Base-by-base conservation (phyloP, 2,329 filamentous ascomycete species). In the Cladophialophora bantiana region DNA sequence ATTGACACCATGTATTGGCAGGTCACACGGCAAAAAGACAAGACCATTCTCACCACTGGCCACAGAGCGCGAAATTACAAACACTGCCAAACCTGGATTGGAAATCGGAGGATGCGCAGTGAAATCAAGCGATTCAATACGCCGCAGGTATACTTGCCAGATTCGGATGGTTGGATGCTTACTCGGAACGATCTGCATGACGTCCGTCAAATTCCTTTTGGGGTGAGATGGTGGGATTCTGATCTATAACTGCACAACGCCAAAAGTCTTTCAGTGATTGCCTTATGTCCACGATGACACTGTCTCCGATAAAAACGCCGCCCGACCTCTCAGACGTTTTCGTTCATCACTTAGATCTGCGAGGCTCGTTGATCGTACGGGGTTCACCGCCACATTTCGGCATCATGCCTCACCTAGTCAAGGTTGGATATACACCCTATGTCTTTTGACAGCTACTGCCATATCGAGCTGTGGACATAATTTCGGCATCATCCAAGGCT, bases 1-100 rank as follows among this genome's bases (percentile, higher is more conserved):
- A 64, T 68, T n/a, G 62, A 71, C 48, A 70, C 72, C 31, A 73
- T 72, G 70, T 68, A 63, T 35, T 74, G 72, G 72, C 59, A 68
- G 18, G 71, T 72, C 26, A 64, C 59, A 18, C 50, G 52, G n/a
- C 61, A 56, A 26, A 71, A 71, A 7, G 58, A 65, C n/a, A 68
- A 67, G 50, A 73, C 66, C 7, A 59, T 74, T 7, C 59, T 74
- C 45, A 72, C 65, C 12, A 72, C 71, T 10, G 67, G 67, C 55
- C 70, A 74, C 38, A 65, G 62, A 7, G 58, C 54, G 9, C 68
- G 66, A 59, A 69, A 70, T 35, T 73, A 74, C 60, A 59, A 71
- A 45, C 65, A 72, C 26, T 65, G 70, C 18, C 71, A 74, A 59
- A 65, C 69, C 26, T 74, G 72, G 72, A 59, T 67, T 32, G 72